Evolutionary conservation across 805 yeast genomes (phyloP).

Genomic region (Wickerhamiella sorbophila): DNA sequence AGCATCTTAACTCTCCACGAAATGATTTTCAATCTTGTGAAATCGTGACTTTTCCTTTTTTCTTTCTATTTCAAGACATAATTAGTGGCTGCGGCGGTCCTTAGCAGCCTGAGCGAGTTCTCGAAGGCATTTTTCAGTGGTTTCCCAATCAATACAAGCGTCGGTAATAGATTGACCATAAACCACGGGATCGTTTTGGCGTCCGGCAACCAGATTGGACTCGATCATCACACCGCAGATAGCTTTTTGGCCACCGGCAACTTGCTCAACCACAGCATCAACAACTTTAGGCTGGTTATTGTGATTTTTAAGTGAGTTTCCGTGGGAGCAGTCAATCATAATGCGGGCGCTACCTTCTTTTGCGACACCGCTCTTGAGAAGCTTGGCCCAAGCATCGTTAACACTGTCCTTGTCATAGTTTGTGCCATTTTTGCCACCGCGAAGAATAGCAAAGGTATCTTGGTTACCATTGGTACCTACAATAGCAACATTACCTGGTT

Average conservation of each 20-base stretch:
- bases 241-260: slow-evolving; percentile 53
- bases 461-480: slow-evolving; percentile 90
- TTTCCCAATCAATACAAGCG: slow-evolving; percentile 87
- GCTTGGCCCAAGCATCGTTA: slow-evolving; percentile 44
- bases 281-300: slow-evolving; percentile 88
- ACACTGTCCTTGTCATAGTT: slow-evolving; percentile 73
- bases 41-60: too few relatives aligned
- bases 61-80: not conserved
- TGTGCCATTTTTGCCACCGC: slow-evolving; percentile 93
- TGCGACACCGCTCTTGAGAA: slow-evolving; percentile 31
- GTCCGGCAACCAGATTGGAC: slow-evolving; percentile 79
- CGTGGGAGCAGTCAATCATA: slow-evolving; percentile 97
- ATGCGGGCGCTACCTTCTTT: slow-evolving; percentile 37
- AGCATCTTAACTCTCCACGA: not conserved
- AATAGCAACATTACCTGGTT: slow-evolving; percentile 92
- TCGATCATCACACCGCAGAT: slow-evolving; percentile 96
- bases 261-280: slow-evolving; percentile 59
- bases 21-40: too few relatives aligned
- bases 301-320: slow-evolving; percentile 83
- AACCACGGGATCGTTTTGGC: slow-evolving; percentile 68
- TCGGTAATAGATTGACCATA: slow-evolving; percentile 90
- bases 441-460: slow-evolving; percentile 76
- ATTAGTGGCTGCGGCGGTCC: slow-evolving; percentile 42
- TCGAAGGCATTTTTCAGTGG: slow-evolving; percentile 58
- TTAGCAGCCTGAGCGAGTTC: slow-evolving; percentile 67